Evolutionary conservation across 345 rosid genomes (phyloP).

Genomic region (Physaria fendleri): DNA sequence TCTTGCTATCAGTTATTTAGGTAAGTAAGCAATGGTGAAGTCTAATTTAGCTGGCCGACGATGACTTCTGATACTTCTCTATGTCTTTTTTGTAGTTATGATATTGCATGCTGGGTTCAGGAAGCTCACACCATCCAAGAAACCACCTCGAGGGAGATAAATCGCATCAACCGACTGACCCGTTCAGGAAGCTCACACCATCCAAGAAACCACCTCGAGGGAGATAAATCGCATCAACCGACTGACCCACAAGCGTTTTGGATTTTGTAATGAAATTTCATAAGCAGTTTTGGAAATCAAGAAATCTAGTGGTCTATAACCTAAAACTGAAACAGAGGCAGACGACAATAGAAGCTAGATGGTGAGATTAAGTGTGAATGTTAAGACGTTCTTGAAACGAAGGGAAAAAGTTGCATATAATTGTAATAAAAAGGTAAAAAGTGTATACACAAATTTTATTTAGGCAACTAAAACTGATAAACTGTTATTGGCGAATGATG

Average conservation of each 20-base stretch:
- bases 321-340: not conserved
- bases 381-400: not conserved
- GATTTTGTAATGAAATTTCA: constrained; percentile 1
- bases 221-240: constrained; percentile 22
- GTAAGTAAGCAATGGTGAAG: constrained; percentile 28
- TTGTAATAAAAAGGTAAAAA: not conserved
- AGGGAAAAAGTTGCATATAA: not conserved
- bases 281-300: constrained; percentile 12
- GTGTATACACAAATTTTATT: not conserved
- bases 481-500: not conserved
- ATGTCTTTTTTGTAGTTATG: constrained; percentile 38
- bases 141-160: constrained; percentile 38
- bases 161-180: no score
- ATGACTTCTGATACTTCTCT: not conserved
- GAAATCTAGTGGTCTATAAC: not conserved
- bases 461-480: not conserved
- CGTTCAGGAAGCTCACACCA: constrained; percentile 65
- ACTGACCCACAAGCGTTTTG: not conserved
- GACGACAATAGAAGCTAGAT: not conserved
- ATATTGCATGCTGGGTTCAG: constrained; percentile 76
- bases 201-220: constrained; percentile 44
- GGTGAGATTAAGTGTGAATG: constrained; percentile 11
- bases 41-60: not conserved
- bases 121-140: constrained; percentile 59
- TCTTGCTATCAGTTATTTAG: constrained; percentile 60